Percentiles rank a stretch among this genome's conserved stretches.
Conservation (phyloP, 2,329 filamentous ascomycete species). For the Ceratocystis variospora region DNA sequence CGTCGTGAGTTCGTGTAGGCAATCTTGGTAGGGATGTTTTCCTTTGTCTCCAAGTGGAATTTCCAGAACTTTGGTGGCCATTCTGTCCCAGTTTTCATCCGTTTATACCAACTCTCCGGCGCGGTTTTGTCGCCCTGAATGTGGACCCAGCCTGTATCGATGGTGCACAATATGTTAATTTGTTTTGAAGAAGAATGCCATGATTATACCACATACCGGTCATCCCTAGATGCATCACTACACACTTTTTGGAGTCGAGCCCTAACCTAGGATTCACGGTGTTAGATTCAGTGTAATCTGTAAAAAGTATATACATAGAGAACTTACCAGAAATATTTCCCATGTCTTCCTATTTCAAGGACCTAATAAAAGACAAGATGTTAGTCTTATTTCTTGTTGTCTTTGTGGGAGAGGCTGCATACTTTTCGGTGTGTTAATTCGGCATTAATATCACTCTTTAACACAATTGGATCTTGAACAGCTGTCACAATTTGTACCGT, state of each 20-base stretch:
- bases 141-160: constrained; percentile 59
- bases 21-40: constrained; percentile 40
- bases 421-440: constrained; percentile 23
- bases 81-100: constrained; percentile 44
- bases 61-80: constrained; percentile 93
- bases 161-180: background rate
- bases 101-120: constrained; percentile 72
- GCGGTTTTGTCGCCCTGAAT: constrained; percentile 65
- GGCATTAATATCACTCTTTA: constrained; percentile 72
- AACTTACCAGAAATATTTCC: constrained; percentile 82
- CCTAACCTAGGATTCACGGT: constrained; percentile 26
- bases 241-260: constrained; percentile 66
- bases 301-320: background rate
- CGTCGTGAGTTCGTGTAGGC: constrained; percentile 78
- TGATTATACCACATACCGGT: constrained; percentile 32
- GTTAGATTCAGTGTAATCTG: background rate
- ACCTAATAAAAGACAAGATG: constrained; percentile 34
- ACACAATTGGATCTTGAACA: constrained; percentile 70
- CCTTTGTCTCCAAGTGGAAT: constrained; percentile 57
- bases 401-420: background rate
- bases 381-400: background rate
- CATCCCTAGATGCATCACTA: constrained; percentile 79
- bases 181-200: no score
- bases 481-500: constrained; percentile 56
- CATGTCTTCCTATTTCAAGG: constrained; percentile 61